Conservation (phyloP, 2,329 filamentous ascomycete genomes). For the Fusarium foetens region DNA sequence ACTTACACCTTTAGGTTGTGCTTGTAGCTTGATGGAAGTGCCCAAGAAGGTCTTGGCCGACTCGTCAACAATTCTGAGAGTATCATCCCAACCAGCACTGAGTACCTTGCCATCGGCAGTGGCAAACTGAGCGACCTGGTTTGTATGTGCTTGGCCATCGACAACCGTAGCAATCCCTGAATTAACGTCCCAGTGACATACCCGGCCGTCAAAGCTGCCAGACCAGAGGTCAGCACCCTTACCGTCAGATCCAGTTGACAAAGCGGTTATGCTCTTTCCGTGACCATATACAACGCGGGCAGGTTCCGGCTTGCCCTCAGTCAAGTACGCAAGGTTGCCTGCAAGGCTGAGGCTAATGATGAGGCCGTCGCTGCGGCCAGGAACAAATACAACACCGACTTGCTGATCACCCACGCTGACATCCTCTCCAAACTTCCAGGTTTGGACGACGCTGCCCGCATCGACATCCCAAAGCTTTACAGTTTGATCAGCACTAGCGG, state of each 20-base stretch:
- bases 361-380: constrained; percentile 82
- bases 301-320: constrained; percentile 75
- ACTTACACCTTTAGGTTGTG: constrained; percentile 82
- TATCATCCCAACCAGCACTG: constrained; percentile 95
- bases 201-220: constrained; percentile 89
- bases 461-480: constrained; percentile 95
- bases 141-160: constrained; percentile 84
- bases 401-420: constrained; percentile 86
- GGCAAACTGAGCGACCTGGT: constrained; percentile 83
- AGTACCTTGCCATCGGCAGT: constrained; percentile 73
- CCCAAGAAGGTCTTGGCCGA: constrained; percentile 80
- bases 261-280: constrained; percentile 87
- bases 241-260: constrained; percentile 58
- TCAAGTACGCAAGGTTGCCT: constrained; percentile 90
- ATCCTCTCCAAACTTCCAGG: constrained; percentile 86
- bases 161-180: constrained; percentile 75
- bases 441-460: constrained; percentile 78
- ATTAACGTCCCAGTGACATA: constrained; percentile 83
- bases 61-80: constrained; percentile 80
- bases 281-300: constrained; percentile 83
- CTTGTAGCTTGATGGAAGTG: constrained; percentile 71
- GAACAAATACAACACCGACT: constrained; percentile 91
- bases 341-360: constrained; percentile 90
- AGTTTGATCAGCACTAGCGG: constrained; percentile 92
- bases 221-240: constrained; percentile 79